These are phyloP conservation scores for Suhomyces sp. DNA, from an alignment of 805 yeast species.

Conservation along the genomic window DNA sequence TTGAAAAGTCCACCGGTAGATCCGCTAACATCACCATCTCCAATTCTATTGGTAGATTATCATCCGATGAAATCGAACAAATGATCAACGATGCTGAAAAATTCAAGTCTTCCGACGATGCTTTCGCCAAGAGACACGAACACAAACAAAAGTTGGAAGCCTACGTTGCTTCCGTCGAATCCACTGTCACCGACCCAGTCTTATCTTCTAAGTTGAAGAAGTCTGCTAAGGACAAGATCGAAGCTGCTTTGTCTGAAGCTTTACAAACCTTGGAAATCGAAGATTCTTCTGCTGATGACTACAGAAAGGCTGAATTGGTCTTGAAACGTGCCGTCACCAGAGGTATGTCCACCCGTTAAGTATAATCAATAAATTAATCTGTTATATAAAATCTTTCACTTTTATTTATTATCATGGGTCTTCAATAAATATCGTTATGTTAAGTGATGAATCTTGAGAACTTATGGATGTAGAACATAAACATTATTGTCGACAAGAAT, in stretches of 20 bases:
- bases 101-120: constrained; percentile 97
- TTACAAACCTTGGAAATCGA: constrained; percentile 96
- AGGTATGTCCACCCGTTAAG: constrained; percentile 97
- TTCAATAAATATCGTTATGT: constrained; percentile 9
- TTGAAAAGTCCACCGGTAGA: constrained; percentile 50
- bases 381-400: constrained; percentile 9
- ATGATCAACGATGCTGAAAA: constrained; percentile 50
- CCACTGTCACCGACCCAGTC: constrained; percentile 97
- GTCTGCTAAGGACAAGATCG: constrained; percentile 95
- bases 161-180: constrained; percentile 86
- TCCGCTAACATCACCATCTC: constrained; percentile 51
- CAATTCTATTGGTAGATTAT: constrained; percentile 51
- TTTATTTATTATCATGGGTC: constrained; percentile 9
- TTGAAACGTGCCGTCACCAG: constrained; percentile 99
- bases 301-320: constrained; percentile 98
- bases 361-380: constrained; percentile 8
- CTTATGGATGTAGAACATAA: not conserved
- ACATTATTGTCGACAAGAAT: too few relatives aligned
- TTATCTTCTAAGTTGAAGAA: constrained; percentile 96
- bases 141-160: constrained; percentile 99
- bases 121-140: constrained; percentile 99
- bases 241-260: constrained; percentile 97
- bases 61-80: constrained; percentile 49
- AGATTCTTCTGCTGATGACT: constrained; percentile 95
- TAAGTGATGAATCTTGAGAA: constrained; percentile 1